Percentiles rank a stretch among this genome's conserved stretches.
phyloP scores from a whole-genome alignment of 129 eudicot species.

The Helianthus annuus region DNA sequence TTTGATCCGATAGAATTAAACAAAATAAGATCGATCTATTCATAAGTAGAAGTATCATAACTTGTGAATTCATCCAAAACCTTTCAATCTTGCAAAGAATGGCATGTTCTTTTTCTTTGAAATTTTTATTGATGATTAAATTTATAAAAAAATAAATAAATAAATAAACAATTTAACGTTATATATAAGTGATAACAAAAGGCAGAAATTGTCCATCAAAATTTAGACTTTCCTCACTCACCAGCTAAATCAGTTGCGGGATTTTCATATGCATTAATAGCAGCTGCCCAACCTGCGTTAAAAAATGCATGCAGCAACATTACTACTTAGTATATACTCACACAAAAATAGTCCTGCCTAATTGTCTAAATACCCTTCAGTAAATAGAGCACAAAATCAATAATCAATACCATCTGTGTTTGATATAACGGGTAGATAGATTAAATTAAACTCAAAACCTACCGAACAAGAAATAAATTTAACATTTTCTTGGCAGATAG shows the following conservation, averaged over 20 bases:
- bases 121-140: neutral
- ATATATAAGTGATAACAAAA: conserved; percentile 3
- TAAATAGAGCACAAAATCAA: neutral
- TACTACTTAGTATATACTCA: neutral
- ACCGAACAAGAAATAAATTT: neutral
- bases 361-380: neutral
- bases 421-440: neutral
- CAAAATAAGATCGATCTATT: neutral
- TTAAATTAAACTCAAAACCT: neutral
- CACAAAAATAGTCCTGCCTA: neutral
- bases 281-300: conserved; percentile 85
- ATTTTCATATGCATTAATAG: conserved; percentile 68
- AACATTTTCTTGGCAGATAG: conserved; percentile 7
- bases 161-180: neutral
- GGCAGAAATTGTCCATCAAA: neutral
- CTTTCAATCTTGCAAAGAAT: neutral
- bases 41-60: neutral
- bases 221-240: conserved; percentile 36
- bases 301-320: neutral
- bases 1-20: neutral
- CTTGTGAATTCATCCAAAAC: neutral
- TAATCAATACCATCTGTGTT: neutral
- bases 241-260: conserved; percentile 78
- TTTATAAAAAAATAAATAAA: neutral
- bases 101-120: neutral